Evolutionary conservation across 352 stramenopile genomes (phyloP).

Genomic region (Peronospora destructor): DNA sequence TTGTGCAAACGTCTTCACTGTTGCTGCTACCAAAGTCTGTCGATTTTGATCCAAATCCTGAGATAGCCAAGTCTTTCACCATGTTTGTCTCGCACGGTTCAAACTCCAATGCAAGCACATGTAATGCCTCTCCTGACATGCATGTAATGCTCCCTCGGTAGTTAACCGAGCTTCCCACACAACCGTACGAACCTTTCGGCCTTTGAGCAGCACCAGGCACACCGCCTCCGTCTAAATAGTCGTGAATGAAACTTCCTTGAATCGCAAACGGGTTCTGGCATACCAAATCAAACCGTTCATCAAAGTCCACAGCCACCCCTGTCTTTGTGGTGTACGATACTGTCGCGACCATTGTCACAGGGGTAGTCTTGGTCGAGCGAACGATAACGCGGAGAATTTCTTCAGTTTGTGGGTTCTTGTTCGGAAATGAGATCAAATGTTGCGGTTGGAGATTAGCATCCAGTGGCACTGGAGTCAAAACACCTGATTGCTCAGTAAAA

Average conservation of each 20-base stretch:
- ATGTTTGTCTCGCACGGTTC: slow-evolving; percentile 34
- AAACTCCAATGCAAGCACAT: slow-evolving; percentile 49
- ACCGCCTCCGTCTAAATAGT: slow-evolving; percentile 48
- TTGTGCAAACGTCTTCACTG: slow-evolving; percentile 25
- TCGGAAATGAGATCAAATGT: slow-evolving; percentile 36
- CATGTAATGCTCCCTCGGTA: slow-evolving; percentile 51
- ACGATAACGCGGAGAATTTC: slow-evolving; percentile 52
- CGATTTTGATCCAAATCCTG: slow-evolving; percentile 35
- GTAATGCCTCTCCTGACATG: slow-evolving; percentile 42
- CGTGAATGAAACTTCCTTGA: slow-evolving; percentile 48
- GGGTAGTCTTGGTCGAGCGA: slow-evolving; percentile 38
- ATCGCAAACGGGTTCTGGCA: slow-evolving; percentile 61
- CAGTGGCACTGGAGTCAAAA: slow-evolving; percentile 40
- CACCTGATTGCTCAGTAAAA: slow-evolving; percentile 37
- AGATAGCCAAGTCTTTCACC: slow-evolving; percentile 27
- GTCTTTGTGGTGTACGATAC: slow-evolving; percentile 63
- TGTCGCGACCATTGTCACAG: slow-evolving; percentile 38
- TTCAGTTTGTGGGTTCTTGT: slow-evolving; percentile 35
- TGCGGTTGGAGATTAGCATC: slow-evolving; percentile 44
- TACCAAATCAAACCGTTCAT: slow-evolving; percentile 57
- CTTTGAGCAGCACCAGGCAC: slow-evolving; percentile 20
- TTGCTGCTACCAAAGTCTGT: slow-evolving; percentile 4
- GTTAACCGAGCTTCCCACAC: slow-evolving; percentile 61
- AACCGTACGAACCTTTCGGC: slow-evolving; percentile 42
- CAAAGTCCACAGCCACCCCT: slow-evolving; percentile 53